phyloP scores from a whole-genome alignment of 805 yeast genomes.

The Starmerella asiatica region DNA sequence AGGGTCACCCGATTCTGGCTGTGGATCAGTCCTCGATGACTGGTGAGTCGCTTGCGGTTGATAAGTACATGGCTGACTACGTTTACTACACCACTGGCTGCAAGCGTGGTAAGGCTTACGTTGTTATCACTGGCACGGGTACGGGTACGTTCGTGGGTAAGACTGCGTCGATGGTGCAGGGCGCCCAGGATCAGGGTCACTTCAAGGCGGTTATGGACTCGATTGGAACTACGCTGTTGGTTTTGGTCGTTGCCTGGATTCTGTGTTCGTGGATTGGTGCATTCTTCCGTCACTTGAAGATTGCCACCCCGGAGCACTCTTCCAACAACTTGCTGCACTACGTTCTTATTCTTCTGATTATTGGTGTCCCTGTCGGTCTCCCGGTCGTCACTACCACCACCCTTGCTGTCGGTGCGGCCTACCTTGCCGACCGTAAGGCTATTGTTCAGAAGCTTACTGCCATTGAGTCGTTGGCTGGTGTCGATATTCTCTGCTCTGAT shows the following conservation, averaged over 20 bases:
- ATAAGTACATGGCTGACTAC: constrained; percentile 81
- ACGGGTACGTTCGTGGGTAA: constrained; percentile 91
- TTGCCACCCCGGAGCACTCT: constrained; percentile 45
- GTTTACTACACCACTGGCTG: constrained; percentile 89
- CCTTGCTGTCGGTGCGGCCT: constrained; percentile 98
- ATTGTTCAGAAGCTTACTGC: constrained; percentile 94
- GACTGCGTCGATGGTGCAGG: constrained; percentile 94
- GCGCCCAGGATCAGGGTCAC: constrained; percentile 94
- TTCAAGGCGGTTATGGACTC: constrained; percentile 95
- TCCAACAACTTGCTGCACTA: constrained; percentile 56
- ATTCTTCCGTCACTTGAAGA: constrained; percentile 85
- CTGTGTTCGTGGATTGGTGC: constrained; percentile 84
- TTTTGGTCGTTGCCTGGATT: constrained; percentile 73
- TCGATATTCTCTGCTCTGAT: constrained; percentile 91
- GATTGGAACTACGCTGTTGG: constrained; percentile 84
- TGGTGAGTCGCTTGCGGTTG: constrained; percentile 95
- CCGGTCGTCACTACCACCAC: constrained; percentile 98
- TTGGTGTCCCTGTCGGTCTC: constrained; percentile 97
- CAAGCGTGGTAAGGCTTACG: constrained; percentile 91
- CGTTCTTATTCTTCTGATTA: constrained; percentile 86
- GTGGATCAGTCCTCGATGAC: constrained; percentile 89
- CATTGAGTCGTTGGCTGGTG: constrained; percentile 94
- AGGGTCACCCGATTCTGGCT: constrained; percentile 66
- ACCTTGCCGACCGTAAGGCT: constrained; percentile 91
- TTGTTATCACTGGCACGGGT: constrained; percentile 89